Conservation (phyloP, 2,329 filamentous ascomycete species). For the Raffaelea albimanens region DNA sequence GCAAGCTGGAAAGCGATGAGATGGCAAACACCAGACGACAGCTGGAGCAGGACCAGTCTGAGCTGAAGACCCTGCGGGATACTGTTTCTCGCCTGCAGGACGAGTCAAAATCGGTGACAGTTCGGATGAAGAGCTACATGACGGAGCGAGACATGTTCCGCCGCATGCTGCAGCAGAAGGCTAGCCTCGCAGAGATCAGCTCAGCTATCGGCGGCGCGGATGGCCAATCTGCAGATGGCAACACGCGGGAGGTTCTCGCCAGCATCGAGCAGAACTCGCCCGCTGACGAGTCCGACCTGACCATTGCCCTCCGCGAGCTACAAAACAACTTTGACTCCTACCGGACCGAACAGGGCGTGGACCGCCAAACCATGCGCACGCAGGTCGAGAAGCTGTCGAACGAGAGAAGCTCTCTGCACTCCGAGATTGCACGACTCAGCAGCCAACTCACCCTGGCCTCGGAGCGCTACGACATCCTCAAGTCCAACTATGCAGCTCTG, state of each 20-base stretch:
- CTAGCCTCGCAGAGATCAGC: constrained; percentile 50
- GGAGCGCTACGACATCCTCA: constrained; percentile 81
- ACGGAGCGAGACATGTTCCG: constrained; percentile 97
- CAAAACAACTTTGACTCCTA: constrained; percentile 86
- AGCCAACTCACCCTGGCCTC: constrained; percentile 75
- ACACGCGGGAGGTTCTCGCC: constrained; percentile 41
- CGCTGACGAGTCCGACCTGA: constrained; percentile 41
- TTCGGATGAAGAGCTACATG: constrained; percentile 85
- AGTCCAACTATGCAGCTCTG: constrained; percentile 75
- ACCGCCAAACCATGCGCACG: constrained; percentile 72
- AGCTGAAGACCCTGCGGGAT: constrained; percentile 49
- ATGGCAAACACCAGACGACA: constrained; percentile 58
- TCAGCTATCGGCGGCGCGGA: constrained; percentile 50
- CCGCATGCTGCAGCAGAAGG: constrained; percentile 73
- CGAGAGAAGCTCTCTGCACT: constrained; percentile 75
- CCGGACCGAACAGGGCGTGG: constrained; percentile 72
- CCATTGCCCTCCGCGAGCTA: constrained; percentile 73
- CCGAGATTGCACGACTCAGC: constrained; percentile 67
- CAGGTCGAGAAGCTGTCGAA: constrained; percentile 73
- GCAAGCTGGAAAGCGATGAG: constrained; percentile 86
- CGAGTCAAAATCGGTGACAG: constrained; percentile 71
- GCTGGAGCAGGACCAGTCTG: constrained; percentile 55
- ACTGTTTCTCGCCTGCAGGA: constrained; percentile 50
- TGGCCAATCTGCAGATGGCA: constrained; percentile 52
- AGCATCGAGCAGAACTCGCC: constrained; percentile 44